phyloP scores from a whole-genome alignment of 2,329 filamentous ascomycete species.

The Leptographium procerum region DNA sequence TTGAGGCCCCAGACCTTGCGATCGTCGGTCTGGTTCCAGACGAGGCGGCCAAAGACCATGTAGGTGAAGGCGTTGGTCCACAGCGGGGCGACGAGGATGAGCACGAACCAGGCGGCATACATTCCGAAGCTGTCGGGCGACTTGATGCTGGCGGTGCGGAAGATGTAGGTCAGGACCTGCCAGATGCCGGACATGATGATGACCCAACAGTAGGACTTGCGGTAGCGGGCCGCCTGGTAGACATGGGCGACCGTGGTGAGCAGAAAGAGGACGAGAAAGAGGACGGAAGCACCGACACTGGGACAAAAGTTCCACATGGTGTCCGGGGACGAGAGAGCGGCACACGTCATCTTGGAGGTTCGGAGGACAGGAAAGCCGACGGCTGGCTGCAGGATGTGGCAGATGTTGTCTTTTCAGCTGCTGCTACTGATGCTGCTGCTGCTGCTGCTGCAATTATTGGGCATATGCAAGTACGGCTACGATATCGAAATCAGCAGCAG shows the following conservation, averaged over 20 bases:
- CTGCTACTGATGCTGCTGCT: too few relatives aligned
- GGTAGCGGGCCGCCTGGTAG: slow-evolving; percentile 3
- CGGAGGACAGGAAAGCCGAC: not conserved
- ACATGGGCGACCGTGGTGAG: not conserved
- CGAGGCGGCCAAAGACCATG: slow-evolving; percentile 30
- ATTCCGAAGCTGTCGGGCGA: slow-evolving; percentile 20
- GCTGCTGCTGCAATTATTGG: not conserved
- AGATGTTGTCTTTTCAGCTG: too few relatives aligned
- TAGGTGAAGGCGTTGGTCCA: slow-evolving; percentile 34
- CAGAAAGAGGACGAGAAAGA: slow-evolving; percentile 6
- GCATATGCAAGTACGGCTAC: too few relatives aligned
- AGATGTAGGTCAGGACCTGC: slow-evolving; percentile 17
- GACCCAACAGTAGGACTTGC: slow-evolving; percentile 21
- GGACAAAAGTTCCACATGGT: slow-evolving; percentile 10
- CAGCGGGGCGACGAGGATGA: slow-evolving; percentile 30
- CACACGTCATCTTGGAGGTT: not conserved
- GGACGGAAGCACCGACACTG: slow-evolving; percentile 1
- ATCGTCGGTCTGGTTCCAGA: slow-evolving; percentile 26
- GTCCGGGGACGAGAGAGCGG: slow-evolving; percentile 1
- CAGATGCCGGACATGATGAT: slow-evolving; percentile 26
- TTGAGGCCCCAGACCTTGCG: slow-evolving; percentile 19
- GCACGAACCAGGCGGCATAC: slow-evolving; percentile 20
- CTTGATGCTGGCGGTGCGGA: slow-evolving; percentile 24
- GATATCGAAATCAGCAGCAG: not conserved
- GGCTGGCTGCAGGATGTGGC: too few relatives aligned